A percentile compares a stretch with the other conserved stretches of the same genome.
Evolutionary conservation across 2,329 filamentous ascomycete genomes (phyloP).

Genomic region (Metarhizium sp.): DNA sequence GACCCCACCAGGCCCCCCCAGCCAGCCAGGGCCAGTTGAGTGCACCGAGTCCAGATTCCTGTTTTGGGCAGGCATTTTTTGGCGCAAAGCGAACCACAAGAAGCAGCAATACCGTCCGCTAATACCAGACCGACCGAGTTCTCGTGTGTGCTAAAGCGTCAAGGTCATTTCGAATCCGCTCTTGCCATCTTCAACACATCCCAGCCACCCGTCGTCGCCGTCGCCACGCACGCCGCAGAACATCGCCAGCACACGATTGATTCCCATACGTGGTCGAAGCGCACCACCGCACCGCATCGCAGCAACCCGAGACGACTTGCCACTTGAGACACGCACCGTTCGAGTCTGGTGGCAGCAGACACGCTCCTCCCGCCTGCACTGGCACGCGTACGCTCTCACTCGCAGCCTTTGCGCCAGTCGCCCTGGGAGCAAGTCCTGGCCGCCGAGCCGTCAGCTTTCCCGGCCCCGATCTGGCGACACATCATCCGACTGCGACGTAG

Average conservation of each 20-base stretch:
- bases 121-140: neutral
- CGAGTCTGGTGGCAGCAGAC: neutral
- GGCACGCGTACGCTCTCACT: neutral
- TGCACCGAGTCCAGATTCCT: too few species aligned
- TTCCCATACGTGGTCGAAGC: neutral
- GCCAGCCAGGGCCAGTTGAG: too few species aligned
- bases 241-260: neutral
- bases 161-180: neutral
- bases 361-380: neutral
- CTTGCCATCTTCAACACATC: neutral
- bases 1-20: too few species aligned
- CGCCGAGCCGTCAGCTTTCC: neutral
- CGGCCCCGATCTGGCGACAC: neutral
- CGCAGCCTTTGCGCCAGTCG: neutral
- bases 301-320: neutral
- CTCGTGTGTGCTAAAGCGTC: neutral
- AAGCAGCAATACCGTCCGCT: too few species aligned
- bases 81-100: too few species aligned
- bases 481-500: neutral
- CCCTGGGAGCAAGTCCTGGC: neutral
- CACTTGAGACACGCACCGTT: constrained; percentile 2
- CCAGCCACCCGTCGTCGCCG: neutral
- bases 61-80: too few species aligned
- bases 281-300: neutral
- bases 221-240: neutral